Evolutionary conservation across 129 eudicot species (phyloP).

Genomic region (Smallanthus sonchifolius): DNA sequence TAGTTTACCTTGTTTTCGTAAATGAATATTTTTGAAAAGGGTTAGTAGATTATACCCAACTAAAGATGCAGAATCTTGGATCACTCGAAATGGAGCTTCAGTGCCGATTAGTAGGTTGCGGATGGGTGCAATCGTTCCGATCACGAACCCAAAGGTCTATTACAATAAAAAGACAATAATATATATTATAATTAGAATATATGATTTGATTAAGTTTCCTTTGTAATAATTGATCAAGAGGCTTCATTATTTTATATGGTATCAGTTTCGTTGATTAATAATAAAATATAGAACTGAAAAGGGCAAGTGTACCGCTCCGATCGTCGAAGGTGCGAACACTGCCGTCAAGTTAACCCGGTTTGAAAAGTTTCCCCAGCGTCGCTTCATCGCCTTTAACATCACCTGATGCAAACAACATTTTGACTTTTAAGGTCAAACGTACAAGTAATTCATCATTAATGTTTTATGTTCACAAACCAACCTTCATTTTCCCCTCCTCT

Average conservation of each 20-base stretch:
- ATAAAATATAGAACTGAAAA: neutral
- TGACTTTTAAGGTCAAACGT: neutral
- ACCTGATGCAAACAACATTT: conserved; percentile 19
- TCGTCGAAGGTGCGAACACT: conserved; percentile 70
- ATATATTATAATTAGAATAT: no score
- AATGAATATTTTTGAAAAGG: neutral
- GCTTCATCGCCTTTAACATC: conserved; percentile 18
- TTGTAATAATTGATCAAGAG: no score
- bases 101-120: conserved; percentile 45
- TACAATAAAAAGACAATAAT: neutral
- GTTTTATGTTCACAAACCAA: neutral
- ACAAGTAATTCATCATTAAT: neutral
- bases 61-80: conserved; percentile 41
- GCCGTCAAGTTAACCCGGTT: conserved; percentile 46
- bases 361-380: conserved; percentile 17
- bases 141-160: conserved; percentile 48
- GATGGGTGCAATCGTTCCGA: conserved; percentile 43
- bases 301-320: conserved; percentile 52
- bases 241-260: no score
- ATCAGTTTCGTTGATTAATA: no score
- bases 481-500: conserved; percentile 17
- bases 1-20: neutral
- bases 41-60: conserved; percentile 42
- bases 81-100: conserved; percentile 50
- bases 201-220: no score